Evolutionary conservation across 2,329 filamentous ascomycete species (phyloP).

Genomic region (Fusarium caatingaense): DNA sequence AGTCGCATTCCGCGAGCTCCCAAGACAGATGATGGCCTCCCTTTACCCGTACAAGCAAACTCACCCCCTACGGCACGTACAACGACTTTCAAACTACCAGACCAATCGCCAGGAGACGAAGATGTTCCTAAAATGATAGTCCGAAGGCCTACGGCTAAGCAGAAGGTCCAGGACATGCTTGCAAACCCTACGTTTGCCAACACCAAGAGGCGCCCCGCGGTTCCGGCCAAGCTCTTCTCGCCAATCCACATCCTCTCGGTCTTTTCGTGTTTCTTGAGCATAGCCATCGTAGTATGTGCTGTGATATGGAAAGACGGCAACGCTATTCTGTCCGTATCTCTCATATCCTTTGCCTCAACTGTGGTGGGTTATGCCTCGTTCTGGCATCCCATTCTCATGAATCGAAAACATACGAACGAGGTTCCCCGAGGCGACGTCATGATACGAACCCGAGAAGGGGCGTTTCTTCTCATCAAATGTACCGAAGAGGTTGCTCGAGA

Average conservation of each 20-base stretch:
- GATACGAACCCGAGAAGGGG: conserved; percentile 69
- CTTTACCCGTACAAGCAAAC: conserved; percentile 12
- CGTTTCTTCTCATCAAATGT: conserved; percentile 68
- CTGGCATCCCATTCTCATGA: conserved; percentile 67
- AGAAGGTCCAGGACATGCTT: conserved; percentile 58
- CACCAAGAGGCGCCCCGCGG: conserved; percentile 55
- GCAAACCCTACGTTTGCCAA: conserved; percentile 56
- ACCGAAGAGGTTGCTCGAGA: conserved; percentile 71
- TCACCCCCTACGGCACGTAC: conserved; percentile 9
- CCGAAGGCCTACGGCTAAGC: conserved; percentile 52
- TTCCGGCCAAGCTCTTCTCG: conserved; percentile 61
- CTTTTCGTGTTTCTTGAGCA: conserved; percentile 62
- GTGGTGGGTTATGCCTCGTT: conserved; percentile 67
- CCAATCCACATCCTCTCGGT: conserved; percentile 66
- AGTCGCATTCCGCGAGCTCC: conserved; percentile 23
- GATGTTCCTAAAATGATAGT: conserved; percentile 29
- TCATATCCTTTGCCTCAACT: conserved; percentile 64
- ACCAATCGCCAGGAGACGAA: neutral
- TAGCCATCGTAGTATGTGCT: conserved; percentile 59
- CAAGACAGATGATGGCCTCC: conserved; percentile 26
- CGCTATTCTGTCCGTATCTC: conserved; percentile 57
- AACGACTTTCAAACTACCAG: conserved; percentile 13
- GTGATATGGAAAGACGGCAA: conserved; percentile 52
- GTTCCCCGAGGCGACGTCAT: conserved; percentile 69
- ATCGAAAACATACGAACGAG: conserved; percentile 59